Evolutionary conservation across 208 protist genomes (phyloP).

Genomic region (Acanthamoeba quina): DNA sequence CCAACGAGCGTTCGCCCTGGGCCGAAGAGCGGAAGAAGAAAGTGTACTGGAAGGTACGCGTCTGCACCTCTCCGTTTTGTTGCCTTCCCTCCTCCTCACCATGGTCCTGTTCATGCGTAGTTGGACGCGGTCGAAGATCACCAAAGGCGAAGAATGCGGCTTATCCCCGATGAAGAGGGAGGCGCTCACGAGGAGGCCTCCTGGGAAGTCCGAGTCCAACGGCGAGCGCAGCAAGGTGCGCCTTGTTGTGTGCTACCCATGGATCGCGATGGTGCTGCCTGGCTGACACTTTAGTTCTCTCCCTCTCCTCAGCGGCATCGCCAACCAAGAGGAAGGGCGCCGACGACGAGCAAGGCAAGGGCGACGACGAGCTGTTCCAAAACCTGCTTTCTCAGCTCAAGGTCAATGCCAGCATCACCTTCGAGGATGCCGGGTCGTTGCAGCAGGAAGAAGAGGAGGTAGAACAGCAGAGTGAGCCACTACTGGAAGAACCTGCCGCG

Average conservation of each 20-base stretch:
- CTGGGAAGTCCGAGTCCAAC: conserved; percentile 7
- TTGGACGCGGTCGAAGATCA: conserved; percentile 48
- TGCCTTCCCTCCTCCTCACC: no score
- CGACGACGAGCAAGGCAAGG: neutral
- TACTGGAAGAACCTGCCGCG: neutral
- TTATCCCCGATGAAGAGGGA: neutral
- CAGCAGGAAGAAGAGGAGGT: conserved; percentile 44
- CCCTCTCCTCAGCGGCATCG: neutral
- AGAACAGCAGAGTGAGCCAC: neutral
- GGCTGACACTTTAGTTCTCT: neutral
- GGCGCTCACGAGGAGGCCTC: conserved; percentile 23
- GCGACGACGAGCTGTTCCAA: conserved; percentile 31
- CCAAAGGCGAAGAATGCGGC: neutral
- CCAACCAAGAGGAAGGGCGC: neutral
- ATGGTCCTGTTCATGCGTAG: neutral
- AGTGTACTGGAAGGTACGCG: conserved; percentile 37
- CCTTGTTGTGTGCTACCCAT: neutral
- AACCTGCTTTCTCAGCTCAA: conserved; percentile 30
- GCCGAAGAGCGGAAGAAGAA: conserved; percentile 17
- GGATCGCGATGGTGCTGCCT: neutral
- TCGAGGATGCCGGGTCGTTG: conserved; percentile 17
- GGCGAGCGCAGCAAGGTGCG: neutral
- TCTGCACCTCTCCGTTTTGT: no score
- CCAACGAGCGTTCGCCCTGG: conserved; percentile 56
- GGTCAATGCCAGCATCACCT: conserved; percentile 37